Evolutionary conservation across 169 alveolate species (phyloP).

Genomic region (Babesia bovis): DNA sequence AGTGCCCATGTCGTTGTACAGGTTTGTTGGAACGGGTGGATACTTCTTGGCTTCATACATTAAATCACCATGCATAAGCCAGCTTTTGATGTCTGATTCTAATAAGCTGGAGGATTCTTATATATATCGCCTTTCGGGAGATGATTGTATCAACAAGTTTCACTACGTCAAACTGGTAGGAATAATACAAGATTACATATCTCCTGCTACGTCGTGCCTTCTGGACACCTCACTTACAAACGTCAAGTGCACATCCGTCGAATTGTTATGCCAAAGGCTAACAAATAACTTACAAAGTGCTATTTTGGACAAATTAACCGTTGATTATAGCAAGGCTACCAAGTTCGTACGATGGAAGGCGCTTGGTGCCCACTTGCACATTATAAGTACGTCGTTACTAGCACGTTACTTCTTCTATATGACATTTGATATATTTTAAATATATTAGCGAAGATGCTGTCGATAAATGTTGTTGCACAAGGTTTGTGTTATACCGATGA

Average conservation of each 20-base stretch:
- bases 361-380: constrained; percentile 14
- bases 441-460: constrained; percentile 9
- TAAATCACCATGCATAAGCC: constrained; percentile 10
- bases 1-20: not conserved
- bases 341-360: constrained; percentile 29
- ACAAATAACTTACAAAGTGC: not conserved
- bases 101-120: not conserved
- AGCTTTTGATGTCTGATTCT: constrained; percentile 4
- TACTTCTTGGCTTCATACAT: constrained; percentile 7
- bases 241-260: not conserved
- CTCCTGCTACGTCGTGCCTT: constrained; percentile 21
- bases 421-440: constrained; percentile 17
- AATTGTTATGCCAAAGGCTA: not conserved
- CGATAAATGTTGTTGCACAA: constrained; percentile 38
- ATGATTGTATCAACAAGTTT: not conserved
- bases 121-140: constrained; percentile 14
- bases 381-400: not conserved
- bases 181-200: constrained; percentile 15
- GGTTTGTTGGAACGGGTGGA: not conserved
- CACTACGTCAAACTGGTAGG: constrained; percentile 15
- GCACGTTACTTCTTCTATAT: constrained; percentile 23
- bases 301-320: not conserved
- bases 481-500: constrained; percentile 10
- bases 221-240: constrained; percentile 18
- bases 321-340: constrained; percentile 11